Percentiles rank a stretch among this genome's conserved stretches.
Conservation (phyloP, 2,329 filamentous ascomycete species). For the Fusarium sp. region DNA sequence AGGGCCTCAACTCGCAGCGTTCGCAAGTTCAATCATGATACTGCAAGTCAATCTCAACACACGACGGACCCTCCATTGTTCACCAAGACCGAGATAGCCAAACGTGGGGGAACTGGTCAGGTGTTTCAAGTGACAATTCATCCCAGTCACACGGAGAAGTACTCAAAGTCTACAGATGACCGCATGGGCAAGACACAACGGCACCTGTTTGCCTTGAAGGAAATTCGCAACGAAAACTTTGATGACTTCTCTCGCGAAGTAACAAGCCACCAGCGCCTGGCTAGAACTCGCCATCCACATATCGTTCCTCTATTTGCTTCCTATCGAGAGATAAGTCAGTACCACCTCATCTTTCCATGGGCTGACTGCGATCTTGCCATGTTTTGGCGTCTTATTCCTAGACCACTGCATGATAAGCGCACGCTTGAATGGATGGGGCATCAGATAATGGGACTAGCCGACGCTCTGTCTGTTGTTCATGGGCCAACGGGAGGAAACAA, state of each 20-base stretch:
- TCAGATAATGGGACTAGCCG: neutral
- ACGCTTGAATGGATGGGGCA: neutral
- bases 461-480: neutral
- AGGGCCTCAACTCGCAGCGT: too few species aligned
- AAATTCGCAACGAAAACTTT: fast-evolving
- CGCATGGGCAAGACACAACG: too few species aligned
- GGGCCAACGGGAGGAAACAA: neutral
- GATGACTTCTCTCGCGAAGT: neutral
- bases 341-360: neutral
- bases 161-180: too few species aligned
- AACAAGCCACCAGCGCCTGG: neutral
- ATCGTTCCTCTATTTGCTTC: neutral
- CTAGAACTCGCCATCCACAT: fast-evolving
- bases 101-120: neutral
- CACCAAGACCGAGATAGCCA: neutral
- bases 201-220: neutral
- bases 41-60: too few species aligned
- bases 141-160: fast-evolving
- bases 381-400: neutral
- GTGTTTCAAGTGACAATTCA: neutral
- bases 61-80: neutral
- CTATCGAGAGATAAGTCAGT: neutral
- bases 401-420: fast-evolving
- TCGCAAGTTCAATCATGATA: too few species aligned
- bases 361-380: neutral